Base-by-base conservation (phyloP, 148 eudicot genomes). In the Talinum fruticosum region DNA sequence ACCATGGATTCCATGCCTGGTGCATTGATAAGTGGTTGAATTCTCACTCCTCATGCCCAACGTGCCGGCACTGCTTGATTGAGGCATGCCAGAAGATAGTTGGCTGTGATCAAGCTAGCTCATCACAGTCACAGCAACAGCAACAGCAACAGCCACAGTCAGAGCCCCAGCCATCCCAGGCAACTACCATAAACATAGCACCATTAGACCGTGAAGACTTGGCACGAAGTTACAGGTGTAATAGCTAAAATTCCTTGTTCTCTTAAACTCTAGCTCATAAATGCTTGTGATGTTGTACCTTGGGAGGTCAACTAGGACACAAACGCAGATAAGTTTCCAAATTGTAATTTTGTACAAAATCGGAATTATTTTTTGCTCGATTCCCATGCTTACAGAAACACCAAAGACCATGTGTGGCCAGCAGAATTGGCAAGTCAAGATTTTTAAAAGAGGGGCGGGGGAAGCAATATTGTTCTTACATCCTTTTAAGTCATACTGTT, bases 1-100 rank as follows among this genome's bases (percentile, higher is more conserved):
- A 86, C 80, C 97, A 94, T 45, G 98, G 97, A 5, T 94, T 94
- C 54, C 98, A 93, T 37, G 86, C 85, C 65, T 78, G 88, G 5
- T 94, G 97, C 82, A 90, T 94, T 32, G 97, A 94, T 45, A 90
- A 83, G 81, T 92, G 98, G 98, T 88, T 94, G 61, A 85, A 80
- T 67, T 87, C 93, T 0, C 98, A 92, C 82, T 94, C 98, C 36
- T 92, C 98, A 0, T 92, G 97, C 78, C 98, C 98, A 15, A 94
- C 93, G 54, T 92, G 98, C 76, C 83, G 98, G 59, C 86, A 92
- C 85, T 88, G 92, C 85, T 86, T 94, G 32, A 86, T 93, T 41
- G 91, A 90, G 66, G 90, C 92, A 0, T 90, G 91, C 73, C 88
- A 91, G 44, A 93, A 90, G 78, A 91, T 90, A 13, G 89, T 81